Evolutionary conservation across 106 monocot species (phyloP), one percentile per base, ranked within the genome.

Genomic region (Phalaenopsis equestris): DNA sequence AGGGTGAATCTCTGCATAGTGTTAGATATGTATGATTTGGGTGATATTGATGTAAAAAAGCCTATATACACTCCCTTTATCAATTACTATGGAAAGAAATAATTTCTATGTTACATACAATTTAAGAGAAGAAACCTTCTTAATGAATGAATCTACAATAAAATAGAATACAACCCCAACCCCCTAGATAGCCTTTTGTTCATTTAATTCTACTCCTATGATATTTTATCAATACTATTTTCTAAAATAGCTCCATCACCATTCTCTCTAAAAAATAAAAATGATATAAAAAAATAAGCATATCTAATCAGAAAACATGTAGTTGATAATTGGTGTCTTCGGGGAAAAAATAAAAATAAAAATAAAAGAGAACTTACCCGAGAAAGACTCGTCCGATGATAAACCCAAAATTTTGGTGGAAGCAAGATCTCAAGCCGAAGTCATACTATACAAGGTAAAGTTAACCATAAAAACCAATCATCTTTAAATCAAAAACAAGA

Each of bases 391-490:
- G 89, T 37, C 79, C 81, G 17, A 91, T 80, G 46, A 88, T 72
- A 3, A 90, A 78, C 19, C 52, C 37, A 41, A 86, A 80, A 70
- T 85, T 85, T 48, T 92, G 86, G 85, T 92, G 86, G 80, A 92
- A 88, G 83, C 96, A 96, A 73, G 96, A 93, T 4, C 81, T 81
- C 79, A 96, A 67, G n/a, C 96, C 93, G 81, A 91, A 96, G 23
- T 85, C 84, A 67, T 90, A 93, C 96, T 96, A 84, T 77, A 76
- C 57, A 79, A 73, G 8, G 17, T 49, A 45, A 79, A 77, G 12
- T 11, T 55, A 42, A 24, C 37, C 12, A 30, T 48, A 49, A 19
- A 49, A 73, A 17, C 85, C 49, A 77, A 55, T 56, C 47, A 65
- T 24, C 23, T 39, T 23, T 3, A 41, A 72, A 10, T 15, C 9